These are phyloP conservation scores for Ceratobasidium papillatum DNA, from an alignment of 1,284 basidiomycete species.

Conservation along the genomic window DNA sequence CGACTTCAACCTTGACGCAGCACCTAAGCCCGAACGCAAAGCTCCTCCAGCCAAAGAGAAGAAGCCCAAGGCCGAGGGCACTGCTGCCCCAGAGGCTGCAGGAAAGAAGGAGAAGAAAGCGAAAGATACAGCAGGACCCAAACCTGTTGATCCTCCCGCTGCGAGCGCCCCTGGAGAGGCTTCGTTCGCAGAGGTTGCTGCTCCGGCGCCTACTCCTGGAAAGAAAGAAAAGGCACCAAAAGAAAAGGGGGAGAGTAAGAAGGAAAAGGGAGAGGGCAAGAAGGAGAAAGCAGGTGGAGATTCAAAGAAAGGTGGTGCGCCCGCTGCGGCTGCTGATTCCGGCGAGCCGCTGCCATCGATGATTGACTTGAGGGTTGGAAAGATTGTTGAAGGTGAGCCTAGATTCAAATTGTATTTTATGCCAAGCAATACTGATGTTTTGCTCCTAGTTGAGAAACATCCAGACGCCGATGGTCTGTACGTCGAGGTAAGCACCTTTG, in stretches of 20 bases:
- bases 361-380: slow-evolving; percentile 92
- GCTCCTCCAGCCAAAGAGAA: slow-evolving; percentile 73
- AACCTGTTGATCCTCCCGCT: slow-evolving; percentile 33
- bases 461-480: slow-evolving; percentile 94
- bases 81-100: slow-evolving; percentile 52
- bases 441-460: slow-evolving; percentile 81
- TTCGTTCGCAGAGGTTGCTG: slow-evolving; percentile 27
- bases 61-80: slow-evolving; percentile 72
- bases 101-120: slow-evolving; percentile 60
- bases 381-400: slow-evolving; percentile 80
- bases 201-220: slow-evolving; percentile 17
- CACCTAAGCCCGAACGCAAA: slow-evolving; percentile 78
- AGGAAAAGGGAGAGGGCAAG: slow-evolving; percentile 61
- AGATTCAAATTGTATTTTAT: slow-evolving; percentile 47
- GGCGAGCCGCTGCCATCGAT: slow-evolving; percentile 88
- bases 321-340: slow-evolving; percentile 61
- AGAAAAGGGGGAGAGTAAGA: slow-evolving; percentile 54
- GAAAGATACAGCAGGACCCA: slow-evolving; percentile 55
- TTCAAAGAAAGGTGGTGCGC: slow-evolving; percentile 46
- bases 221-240: slow-evolving; percentile 53
- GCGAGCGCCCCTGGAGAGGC: slow-evolving; percentile 36
- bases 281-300: slow-evolving; percentile 49
- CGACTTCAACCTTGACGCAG: slow-evolving; percentile 63
- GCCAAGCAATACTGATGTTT: neutral
- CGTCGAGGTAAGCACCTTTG: slow-evolving; percentile 68